Base-by-base conservation (phyloP, 106 monocot genomes). In the Platanthera zijinensis region DNA sequence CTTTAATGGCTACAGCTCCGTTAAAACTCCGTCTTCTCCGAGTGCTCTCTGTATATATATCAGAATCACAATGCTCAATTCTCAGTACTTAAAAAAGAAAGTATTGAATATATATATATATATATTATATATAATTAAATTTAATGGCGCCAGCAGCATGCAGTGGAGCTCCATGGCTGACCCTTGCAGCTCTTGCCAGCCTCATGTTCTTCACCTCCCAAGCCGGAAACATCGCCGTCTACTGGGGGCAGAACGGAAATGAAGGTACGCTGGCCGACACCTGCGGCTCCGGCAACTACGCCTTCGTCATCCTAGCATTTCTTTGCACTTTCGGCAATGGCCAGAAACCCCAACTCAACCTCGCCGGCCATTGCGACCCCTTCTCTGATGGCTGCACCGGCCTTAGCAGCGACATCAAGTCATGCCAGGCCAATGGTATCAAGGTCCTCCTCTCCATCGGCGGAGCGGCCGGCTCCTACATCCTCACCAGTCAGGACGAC, bases 181-280 rank as follows among this genome's bases (percentile, higher is more conserved):
- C 12, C 17, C 54, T 0, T 54, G 0, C 54, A 14, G 15, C 53
- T 77, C 50, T 50, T 68, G 25, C 21, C 48, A 67, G 47, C 77
- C 25, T 10, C 25, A 25, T 25, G 3, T 48, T 77, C 7, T 7
- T 67, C 48, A 1, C 62, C 51, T 68, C 77, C 49, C 64, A 67
- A 12, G 77, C 66, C 46, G 77, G 77, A 5, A 66, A 77, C 12
- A 84, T 25, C 25, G 87, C 84, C 4, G 59, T 87, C 48, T 87
- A 87, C 84, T 87, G 87, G 87, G 87, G 87, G 66, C 87, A 87
- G 32, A 70, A 84, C 49, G 84, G 74, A 15, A 45, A 68, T 18
- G 87, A 87, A 66, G 84, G 84, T 7, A 82, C 84, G 51, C 74
- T 87, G 3, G 79, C 84, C 6, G 52, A 69, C 3, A 75, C 87